These are phyloP conservation scores for Lasiodiplodia gonubiensis DNA, from an alignment of 2,329 filamentous ascomycete genomes.

Conservation along the genomic window DNA sequence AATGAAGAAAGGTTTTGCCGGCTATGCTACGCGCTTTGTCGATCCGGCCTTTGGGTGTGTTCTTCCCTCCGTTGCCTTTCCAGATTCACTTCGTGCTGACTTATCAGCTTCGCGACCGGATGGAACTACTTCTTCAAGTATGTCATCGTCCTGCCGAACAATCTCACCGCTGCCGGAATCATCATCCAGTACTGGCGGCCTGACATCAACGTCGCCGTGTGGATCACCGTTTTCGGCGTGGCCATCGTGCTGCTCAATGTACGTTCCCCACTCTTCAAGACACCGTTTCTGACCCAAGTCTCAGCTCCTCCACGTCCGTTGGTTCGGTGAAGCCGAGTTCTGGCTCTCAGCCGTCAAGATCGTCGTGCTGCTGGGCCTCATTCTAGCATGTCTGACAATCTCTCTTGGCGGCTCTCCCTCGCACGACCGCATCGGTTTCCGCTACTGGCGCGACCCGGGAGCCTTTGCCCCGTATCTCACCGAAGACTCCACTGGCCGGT, in stretches of 20 bases:
- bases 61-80: conserved; percentile 72
- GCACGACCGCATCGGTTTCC: conserved; percentile 65
- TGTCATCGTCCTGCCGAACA: conserved; percentile 46
- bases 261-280: neutral
- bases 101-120: conserved; percentile 39
- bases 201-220: conserved; percentile 55
- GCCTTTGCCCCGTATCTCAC: conserved; percentile 60
- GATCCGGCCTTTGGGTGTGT: conserved; percentile 72
- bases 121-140: conserved; percentile 44
- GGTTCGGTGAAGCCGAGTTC: conserved; percentile 53
- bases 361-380: conserved; percentile 51
- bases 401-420: conserved; percentile 56
- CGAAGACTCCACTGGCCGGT: conserved; percentile 7
- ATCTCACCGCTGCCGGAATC: conserved; percentile 45
- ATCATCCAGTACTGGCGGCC: conserved; percentile 68
- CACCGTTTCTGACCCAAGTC: neutral
- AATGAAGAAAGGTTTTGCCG: conserved; percentile 75
- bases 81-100: neutral
- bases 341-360: conserved; percentile 50
- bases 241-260: conserved; percentile 33
- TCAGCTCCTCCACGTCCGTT: conserved; percentile 27
- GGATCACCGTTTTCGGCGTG: conserved; percentile 63
- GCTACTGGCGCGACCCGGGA: conserved; percentile 64
- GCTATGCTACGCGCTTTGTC: conserved; percentile 78
- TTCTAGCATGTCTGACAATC: conserved; percentile 50